Base-by-base conservation (phyloP, 441 rosid genomes). In the Jatropha multifida region DNA sequence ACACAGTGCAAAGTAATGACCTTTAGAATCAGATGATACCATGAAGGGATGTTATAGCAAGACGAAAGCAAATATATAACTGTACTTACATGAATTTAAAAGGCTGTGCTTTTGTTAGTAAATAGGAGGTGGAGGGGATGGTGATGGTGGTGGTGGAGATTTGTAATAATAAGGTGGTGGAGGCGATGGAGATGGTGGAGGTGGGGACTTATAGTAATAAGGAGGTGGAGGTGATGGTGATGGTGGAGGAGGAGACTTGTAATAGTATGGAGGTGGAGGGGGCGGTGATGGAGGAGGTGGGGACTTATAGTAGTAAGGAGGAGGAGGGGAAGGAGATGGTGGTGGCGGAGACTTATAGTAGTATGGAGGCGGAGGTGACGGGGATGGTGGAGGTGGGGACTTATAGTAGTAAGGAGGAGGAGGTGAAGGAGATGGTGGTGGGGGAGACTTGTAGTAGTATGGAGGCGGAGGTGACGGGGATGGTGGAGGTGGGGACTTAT, bases 321-420 rank as follows among this genome's bases (percentile, higher is more conserved):
- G 72, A 4, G 79, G 75, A 11, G 54, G 54, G 10, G 74, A 64
- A 48, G 78, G 78, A 0, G 75, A 52, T 0, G 72, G 71, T 0
- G 65, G 77, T 0, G 76, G 73, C 2, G 78, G 74, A 0, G 79
- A 73, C 1, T 32, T 71, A 27, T 72, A 68, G 0, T 23, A 12
- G 3, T 72, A 55, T 0, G 68, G 60, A 15, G 49, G 52, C 52
- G 77, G 66, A 11, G 55, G 71, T 0, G 65, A 69, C 3, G 37
- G 51, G 1, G 68, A 78, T 17, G 69, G 60, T 2, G 58, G 37
- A 9, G 66, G 38, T 4, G 77, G 69, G 0, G 79, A 75, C 0
- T 23, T 68, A 9, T 78, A 65, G 1, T 42, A 32, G 0, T 63
- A 69, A 0, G 79, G 79, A 0, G 76, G 73, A 1, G 79, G 75